These are phyloP conservation scores for Trametes cingulata DNA, from an alignment of 768 basidiomycete genomes.

Conservation along the genomic window DNA sequence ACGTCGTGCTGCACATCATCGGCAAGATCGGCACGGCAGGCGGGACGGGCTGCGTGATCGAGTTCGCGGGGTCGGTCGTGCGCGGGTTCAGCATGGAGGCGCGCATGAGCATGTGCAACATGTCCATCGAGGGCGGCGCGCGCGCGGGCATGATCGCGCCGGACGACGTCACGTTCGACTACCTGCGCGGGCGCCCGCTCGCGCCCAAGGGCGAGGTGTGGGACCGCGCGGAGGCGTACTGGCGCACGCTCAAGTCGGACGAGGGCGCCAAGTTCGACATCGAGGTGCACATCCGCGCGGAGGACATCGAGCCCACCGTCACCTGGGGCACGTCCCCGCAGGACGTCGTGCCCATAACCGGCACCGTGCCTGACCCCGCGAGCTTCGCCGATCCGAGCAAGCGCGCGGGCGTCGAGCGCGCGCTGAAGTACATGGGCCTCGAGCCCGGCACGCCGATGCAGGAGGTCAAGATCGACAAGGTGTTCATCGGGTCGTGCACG, in stretches of 20 bases:
- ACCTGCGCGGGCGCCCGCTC: constrained; percentile 60
- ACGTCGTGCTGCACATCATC: constrained; percentile 66
- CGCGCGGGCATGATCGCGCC: constrained; percentile 68
- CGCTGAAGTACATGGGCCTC: constrained; percentile 65
- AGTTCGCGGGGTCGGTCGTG: constrained; percentile 59
- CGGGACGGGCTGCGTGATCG: constrained; percentile 64
- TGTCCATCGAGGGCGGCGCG: constrained; percentile 69
- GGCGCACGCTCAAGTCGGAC: constrained; percentile 55
- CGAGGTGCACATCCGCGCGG: constrained; percentile 56
- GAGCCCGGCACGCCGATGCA: constrained; percentile 54
- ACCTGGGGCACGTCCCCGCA: constrained; percentile 70
- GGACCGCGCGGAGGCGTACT: constrained; percentile 61
- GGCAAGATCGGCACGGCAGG: constrained; percentile 66
- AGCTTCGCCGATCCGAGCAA: constrained; percentile 45
- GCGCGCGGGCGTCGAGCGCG: constrained; percentile 48
- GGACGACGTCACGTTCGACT: constrained; percentile 61
- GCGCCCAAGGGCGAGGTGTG: constrained; percentile 59
- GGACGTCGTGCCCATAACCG: constrained; percentile 60
- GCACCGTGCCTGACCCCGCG: constrained; percentile 54
- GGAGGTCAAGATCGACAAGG: constrained; percentile 61
- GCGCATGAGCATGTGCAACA: constrained; percentile 63
- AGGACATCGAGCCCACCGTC: constrained; percentile 64
- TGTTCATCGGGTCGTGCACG: constrained; percentile 70
- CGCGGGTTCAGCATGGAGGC: constrained; percentile 63
- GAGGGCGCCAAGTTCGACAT: constrained; percentile 60